These are phyloP conservation scores for Trametes pubescens DNA, from an alignment of 1,284 basidiomycete species.

Conservation along the genomic window DNA sequence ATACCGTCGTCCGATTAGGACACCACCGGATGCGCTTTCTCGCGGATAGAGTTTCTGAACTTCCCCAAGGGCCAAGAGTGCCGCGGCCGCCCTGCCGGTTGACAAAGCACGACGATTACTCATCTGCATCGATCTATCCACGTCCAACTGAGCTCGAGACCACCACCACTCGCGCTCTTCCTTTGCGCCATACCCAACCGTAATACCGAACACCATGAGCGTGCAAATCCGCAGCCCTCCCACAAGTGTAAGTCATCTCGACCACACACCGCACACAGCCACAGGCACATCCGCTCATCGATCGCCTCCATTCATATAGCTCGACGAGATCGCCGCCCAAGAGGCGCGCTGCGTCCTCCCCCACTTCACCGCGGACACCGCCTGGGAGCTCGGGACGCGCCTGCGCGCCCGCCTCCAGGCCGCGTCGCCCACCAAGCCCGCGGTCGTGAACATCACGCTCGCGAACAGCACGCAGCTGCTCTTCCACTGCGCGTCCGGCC, in stretches of 20 bases:
- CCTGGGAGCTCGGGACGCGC: conserved; percentile 44
- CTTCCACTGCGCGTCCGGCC: conserved; percentile 43
- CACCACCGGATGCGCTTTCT: too few species aligned
- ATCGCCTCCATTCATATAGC: conserved; percentile 10
- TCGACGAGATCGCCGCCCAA: conserved; percentile 29
- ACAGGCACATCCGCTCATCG: background rate
- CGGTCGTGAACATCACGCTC: conserved; percentile 41
- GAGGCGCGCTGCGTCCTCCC: conserved; percentile 34
- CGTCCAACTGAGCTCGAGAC: background rate
- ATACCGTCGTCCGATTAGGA: too few species aligned
- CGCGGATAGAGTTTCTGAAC: too few species aligned
- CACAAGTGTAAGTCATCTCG: conserved; percentile 12
- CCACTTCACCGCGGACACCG: conserved; percentile 40
- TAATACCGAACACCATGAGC: conserved; percentile 19
- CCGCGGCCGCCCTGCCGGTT: background rate
- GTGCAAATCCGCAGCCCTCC: conserved; percentile 29
- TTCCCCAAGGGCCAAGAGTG: too few species aligned
- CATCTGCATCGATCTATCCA: conserved; percentile 9
- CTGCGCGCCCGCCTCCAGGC: conserved; percentile 40
- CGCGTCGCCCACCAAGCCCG: conserved; percentile 31
- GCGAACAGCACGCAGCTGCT: conserved; percentile 41
- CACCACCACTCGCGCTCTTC: background rate
- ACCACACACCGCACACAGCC: background rate
- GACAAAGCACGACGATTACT: conserved; percentile 18
- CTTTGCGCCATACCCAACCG: background rate